Conservation (phyloP, 176 grass and related monocot genomes). For the Zea luxurians region DNA sequence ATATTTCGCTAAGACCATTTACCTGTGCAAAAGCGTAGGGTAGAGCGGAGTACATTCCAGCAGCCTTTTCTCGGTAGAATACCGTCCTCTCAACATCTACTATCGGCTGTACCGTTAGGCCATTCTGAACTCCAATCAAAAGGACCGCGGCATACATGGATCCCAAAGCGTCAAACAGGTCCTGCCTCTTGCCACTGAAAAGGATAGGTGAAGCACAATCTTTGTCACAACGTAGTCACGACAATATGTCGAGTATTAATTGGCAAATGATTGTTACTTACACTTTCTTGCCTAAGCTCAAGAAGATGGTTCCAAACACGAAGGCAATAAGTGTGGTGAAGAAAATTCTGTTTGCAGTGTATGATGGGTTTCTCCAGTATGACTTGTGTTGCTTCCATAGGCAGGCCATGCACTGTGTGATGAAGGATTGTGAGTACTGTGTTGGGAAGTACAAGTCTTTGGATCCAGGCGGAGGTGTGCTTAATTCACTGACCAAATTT, state of each 20-base stretch:
- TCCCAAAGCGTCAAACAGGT: conserved; percentile 79
- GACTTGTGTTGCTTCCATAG: conserved; percentile 92
- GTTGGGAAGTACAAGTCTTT: conserved; percentile 71
- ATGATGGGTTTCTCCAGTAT: conserved; percentile 94
- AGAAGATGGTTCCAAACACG: conserved; percentile 88
- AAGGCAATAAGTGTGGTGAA: conserved; percentile 81
- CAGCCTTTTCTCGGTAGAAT: conserved; percentile 93
- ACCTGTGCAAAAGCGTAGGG: conserved; percentile 95
- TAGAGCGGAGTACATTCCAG: conserved; percentile 94
- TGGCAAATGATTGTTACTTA: conserved; percentile 39
- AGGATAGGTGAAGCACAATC: conserved; percentile 20
- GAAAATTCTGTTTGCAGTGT: conserved; percentile 90
- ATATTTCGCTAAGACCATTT: conserved; percentile 19
- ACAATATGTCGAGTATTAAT: neutral
- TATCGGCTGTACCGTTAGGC: conserved; percentile 82
- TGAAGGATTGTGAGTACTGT: conserved; percentile 65
- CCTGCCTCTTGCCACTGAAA: conserved; percentile 50
- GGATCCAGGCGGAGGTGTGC: conserved; percentile 66
- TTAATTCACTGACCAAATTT: conserved; percentile 69
- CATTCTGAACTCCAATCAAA: conserved; percentile 96
- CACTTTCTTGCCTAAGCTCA: conserved; percentile 77
- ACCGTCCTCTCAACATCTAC: conserved; percentile 87
- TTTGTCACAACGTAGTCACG: conserved; percentile 1
- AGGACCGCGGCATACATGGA: conserved; percentile 87
- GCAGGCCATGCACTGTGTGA: conserved; percentile 80